A percentile compares a stretch with the other conserved stretches of the same genome.
Evolutionary conservation across 257 asterid genomes (phyloP).

Genomic region (Capsicum rhomboideum): DNA sequence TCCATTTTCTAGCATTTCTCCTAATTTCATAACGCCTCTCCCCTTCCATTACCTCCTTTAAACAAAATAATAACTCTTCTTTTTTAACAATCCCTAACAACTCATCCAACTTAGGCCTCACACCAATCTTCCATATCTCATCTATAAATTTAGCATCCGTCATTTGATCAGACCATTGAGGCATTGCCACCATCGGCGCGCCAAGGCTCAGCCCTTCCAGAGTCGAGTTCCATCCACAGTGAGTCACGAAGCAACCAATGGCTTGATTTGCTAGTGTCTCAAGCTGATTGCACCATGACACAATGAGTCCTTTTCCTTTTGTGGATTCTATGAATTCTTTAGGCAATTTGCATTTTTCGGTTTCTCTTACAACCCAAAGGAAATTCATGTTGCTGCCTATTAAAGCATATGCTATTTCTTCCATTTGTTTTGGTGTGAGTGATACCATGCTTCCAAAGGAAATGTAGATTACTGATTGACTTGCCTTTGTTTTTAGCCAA

Average conservation of each 20-base stretch:
- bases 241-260: conserved; percentile 59
- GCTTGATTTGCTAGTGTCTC: conserved; percentile 44
- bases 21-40: conserved; percentile 28
- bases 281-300: conserved; percentile 69
- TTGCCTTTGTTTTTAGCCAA: conserved; percentile 50
- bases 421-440: conserved; percentile 37
- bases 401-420: conserved; percentile 41
- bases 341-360: conserved; percentile 40
- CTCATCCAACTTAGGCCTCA: conserved; percentile 50
- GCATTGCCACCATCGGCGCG: conserved; percentile 57
- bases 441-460: conserved; percentile 77
- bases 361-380: conserved; percentile 59
- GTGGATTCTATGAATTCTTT: conserved; percentile 15
- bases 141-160: conserved; percentile 56
- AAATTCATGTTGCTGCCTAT: conserved; percentile 18
- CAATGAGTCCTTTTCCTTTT: conserved; percentile 34
- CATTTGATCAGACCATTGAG: conserved; percentile 67
- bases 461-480: conserved; percentile 42
- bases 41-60: conserved; percentile 49
- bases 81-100: conserved; percentile 34
- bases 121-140: conserved; percentile 54
- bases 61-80: conserved; percentile 35
- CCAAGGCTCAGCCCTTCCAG: conserved; percentile 53
- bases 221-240: conserved; percentile 68
- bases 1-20: conserved; percentile 43